Conservation (phyloP, 495 filamentous ascomycete species). For the Pyrenula massariospora region DNA sequence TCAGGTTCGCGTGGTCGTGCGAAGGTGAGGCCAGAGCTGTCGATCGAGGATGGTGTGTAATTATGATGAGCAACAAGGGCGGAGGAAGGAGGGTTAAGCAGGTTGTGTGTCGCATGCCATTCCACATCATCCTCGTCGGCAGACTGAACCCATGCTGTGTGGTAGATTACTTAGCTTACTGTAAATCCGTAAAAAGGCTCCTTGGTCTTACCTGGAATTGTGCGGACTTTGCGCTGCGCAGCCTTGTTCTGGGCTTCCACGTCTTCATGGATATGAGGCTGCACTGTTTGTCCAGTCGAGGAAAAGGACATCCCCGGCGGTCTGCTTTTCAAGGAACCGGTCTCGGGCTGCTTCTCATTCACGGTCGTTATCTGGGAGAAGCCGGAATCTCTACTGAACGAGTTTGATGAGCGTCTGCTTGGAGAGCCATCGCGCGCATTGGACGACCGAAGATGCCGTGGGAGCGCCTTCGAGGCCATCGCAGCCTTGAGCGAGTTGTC, state of each 20-base stretch:
- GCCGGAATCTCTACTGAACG: not conserved
- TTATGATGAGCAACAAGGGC: conserved; percentile 51
- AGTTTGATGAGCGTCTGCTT: not conserved
- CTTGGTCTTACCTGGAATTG: conserved; percentile 18
- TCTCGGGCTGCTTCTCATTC: not conserved
- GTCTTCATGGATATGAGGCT: conserved; percentile 9
- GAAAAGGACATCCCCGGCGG: conserved; percentile 8
- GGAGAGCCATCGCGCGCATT: not conserved
- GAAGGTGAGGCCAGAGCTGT: conserved; percentile 5
- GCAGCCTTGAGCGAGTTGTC: not conserved
- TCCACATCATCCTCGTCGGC: conserved; percentile 25
- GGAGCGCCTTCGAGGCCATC: not conserved
- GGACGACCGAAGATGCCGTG: not conserved
- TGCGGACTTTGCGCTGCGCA: conserved; percentile 11
- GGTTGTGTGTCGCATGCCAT: conserved; percentile 25
- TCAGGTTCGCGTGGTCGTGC: conserved; percentile 14
- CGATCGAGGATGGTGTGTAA: conserved; percentile 32
- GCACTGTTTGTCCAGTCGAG: conserved; percentile 12
- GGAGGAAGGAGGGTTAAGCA: conserved; percentile 27
- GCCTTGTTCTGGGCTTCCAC: not conserved
- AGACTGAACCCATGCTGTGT: conserved; percentile 42
- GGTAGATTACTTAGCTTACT: not conserved
- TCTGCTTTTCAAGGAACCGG: not conserved
- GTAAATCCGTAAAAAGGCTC: not conserved
- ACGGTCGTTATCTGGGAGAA: conserved; percentile 2